Base-by-base conservation (phyloP, 371 early-diverging fungal species). In the Mortierella sp. region DNA sequence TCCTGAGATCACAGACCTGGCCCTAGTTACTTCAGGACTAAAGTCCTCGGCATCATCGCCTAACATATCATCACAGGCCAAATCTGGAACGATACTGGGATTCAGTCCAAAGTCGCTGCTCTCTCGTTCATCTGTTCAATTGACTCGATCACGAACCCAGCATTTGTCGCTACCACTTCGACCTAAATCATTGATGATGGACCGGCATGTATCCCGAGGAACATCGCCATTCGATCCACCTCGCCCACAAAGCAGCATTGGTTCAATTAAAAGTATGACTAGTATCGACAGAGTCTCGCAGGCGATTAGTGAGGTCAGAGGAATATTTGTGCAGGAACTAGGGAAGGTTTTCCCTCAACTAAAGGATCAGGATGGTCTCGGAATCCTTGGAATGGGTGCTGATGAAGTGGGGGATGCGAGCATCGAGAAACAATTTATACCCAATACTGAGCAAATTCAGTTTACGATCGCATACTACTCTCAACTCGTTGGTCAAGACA, bases 321-420 rank as follows among this genome's bases (percentile, higher is more conserved):
- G 83, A n/a, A 81, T 81, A 37, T 81, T 81, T 70, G 83, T 81
- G 11, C 83, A 81, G 73, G 83, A 81, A 28, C 69, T 81, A 1
- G 83, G 83, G 39, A 76, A 76, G 71, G 76, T 81, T 10, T 81
- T 81, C 39, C 83, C 83, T 12, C 83, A 81, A 54, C 77, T 81
- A 22, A 81, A 81, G 35, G 83, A 81, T 65, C 83, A 81, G 43
- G 83, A 81, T 51, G 77, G 83, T 1, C 83, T 81, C 3, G 77
- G 83, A 6, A 81, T 81, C n/a, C 67, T 81, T 18, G 83, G 83
- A 18, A 81, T 81, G 83, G 73, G 83, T 4, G 45, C 58, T 49
- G 83, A 81, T 39, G 83, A 81, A 20, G 39, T 66, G 2, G 70
- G 76, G 8, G 35, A 55, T 16, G 28, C 51, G 26, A 68, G 61